phyloP scores from a whole-genome alignment of 1,284 basidiomycete genomes.

The Ustilago crameri region DNA sequence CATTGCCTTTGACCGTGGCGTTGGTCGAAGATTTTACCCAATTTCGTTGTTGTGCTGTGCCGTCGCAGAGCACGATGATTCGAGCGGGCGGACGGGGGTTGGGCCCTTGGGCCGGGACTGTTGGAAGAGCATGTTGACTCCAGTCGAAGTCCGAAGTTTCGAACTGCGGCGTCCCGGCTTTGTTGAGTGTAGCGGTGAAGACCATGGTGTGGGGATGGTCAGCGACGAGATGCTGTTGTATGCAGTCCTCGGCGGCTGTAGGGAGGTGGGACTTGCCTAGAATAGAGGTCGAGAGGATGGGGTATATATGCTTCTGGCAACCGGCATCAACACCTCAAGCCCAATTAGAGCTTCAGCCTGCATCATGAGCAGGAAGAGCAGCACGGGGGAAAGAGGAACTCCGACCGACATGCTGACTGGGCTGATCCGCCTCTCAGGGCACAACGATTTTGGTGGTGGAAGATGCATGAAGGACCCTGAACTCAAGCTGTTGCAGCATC shows the following conservation, averaged over 20 bases:
- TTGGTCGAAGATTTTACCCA: constrained; percentile 34
- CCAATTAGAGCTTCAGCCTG: no score
- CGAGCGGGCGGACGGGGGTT: constrained; percentile 36
- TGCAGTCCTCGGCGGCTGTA: neutral
- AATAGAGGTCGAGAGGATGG: neutral
- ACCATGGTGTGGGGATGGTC: neutral
- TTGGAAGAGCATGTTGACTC: neutral
- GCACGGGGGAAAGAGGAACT: no score
- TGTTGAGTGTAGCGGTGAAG: neutral
- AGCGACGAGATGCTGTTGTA: neutral
- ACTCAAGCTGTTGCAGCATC: neutral
- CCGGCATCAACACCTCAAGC: neutral
- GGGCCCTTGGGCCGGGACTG: constrained; percentile 23
- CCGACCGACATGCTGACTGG: neutral
- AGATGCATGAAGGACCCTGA: neutral
- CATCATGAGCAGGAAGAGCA: no score
- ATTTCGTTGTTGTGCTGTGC: constrained; percentile 50
- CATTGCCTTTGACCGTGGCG: constrained; percentile 2
- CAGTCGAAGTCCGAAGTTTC: neutral
- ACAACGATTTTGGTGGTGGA: neutral
- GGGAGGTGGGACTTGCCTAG: neutral
- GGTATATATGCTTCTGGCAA: constrained; percentile 1
- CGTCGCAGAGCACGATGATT: constrained; percentile 57
- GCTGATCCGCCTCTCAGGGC: neutral
- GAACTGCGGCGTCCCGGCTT: neutral